These are phyloP conservation scores for Solanum hybrid DNA, from an alignment of 305 asterid species.

Conservation along the genomic window DNA sequence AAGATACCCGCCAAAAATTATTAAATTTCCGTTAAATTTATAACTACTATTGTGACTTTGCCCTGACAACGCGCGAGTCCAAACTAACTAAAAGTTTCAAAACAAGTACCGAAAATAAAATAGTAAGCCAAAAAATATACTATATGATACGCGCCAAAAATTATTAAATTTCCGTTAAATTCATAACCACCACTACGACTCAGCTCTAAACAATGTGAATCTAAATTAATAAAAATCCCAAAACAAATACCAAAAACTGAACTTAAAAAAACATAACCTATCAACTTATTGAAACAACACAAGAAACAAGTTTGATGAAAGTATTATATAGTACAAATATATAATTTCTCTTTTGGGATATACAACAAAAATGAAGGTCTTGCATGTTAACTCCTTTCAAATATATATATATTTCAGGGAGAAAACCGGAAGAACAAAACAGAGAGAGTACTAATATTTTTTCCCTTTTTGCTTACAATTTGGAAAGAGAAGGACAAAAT, in stretches of 20 bases:
- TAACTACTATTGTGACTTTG: neutral
- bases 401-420: neutral
- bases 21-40: too few species aligned
- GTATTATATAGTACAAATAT: neutral
- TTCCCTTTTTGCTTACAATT: neutral
- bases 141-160: neutral
- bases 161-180: neutral
- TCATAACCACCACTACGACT: neutral
- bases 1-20: neutral
- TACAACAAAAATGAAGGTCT: neutral
- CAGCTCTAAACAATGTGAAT: rapidly evolving
- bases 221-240: neutral
- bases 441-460: neutral
- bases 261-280: neutral
- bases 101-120: too few species aligned
- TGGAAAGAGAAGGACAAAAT: neutral
- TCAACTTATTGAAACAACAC: neutral
- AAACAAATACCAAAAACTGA: neutral
- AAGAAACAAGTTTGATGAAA: neutral
- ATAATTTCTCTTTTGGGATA: neutral
- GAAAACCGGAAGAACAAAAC: neutral
- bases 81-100: neutral
- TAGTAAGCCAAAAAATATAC: neutral
- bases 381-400: neutral
- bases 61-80: neutral